Evolutionary conservation across 176 grass and related monocot species (phyloP), one percentile per base, ranked within the genome.

Genomic region (Leersia perrieri): DNA sequence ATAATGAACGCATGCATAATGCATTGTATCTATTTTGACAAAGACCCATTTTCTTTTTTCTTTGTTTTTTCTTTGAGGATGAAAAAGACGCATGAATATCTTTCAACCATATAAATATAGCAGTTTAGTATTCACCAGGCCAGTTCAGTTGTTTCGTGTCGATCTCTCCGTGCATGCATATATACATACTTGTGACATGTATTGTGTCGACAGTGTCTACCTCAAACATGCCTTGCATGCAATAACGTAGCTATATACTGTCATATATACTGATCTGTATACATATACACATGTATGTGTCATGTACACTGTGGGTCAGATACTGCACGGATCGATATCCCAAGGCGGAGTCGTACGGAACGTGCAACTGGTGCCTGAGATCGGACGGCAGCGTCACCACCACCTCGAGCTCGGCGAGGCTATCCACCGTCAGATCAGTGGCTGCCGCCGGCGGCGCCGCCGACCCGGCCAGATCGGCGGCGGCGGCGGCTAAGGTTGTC

Each of bases 291-390:
- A 29, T 32, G 57, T 26, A 10, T 72, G 9, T 1, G 28, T 61
- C 49, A 22, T 70, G 5, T 79, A 57, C 5, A 20, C 22, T 68
- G 9, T n/a, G n/a, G n/a, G n/a, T 84, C 86, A 98, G 95, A 73
- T 98, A 94, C 45, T 98, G 95, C 76, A 94, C 90, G 35, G 90
- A 98, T 75, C 81, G 91, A 33, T 98, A 98, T 49, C 95, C 92
- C 3, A 91, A 98, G 82, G 88, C 75, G 20, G 92, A 94, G 40
- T 87, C 88, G 47, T 92, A 98, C 74, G 88, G 78, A 16, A 80
- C 83, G 49, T 98, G 95, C 80, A 98, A 98, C 77, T 98, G 95
- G 95, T 98, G 95, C 66, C 80, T 94, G 66, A 89, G 88, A 18
- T 83, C 83, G 66, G 88, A 58, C 51, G 41, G 65, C 11, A 77